Evolutionary conservation across 768 basidiomycete genomes (phyloP), one percentile per base, ranked within the genome.

Genomic region (Boletus vermiculosoides): DNA sequence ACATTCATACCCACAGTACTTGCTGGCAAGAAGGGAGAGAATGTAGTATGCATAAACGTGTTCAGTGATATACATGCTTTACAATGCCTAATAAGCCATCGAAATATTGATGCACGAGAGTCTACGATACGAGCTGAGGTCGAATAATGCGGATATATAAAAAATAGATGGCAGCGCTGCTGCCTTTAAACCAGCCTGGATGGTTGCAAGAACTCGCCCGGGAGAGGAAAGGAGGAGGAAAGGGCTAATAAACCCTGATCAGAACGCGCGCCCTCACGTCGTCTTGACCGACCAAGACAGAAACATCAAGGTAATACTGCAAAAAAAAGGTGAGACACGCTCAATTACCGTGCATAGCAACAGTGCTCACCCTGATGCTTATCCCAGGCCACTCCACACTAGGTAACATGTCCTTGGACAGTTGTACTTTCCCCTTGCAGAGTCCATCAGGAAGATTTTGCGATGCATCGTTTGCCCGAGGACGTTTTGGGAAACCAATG

Each of bases 241-340:
- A 13, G 30, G 39, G 31, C 18, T 76, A 88, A 55, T 75, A 68
- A 63, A 90, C 76, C 54, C 77, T 79, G 44, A 90, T 74, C 5
- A 86, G 87, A 55, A 89, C 73, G 31, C 85, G 79, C 31, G 82
- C 84, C 56, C 83, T 79, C 46, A 83, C 69, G 56, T 83, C 80
- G 62, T 88, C 85, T 62, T 84, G 81, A 18, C 83, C 83, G 40
- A 86, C 74, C 44, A 85, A 71, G 40, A 90, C 87, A 49, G 85
- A 85, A 33, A 87, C 77, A 55, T 89, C 86, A 54, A 90, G 73
- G 67, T 87, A 89, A 71, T 89, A 89, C 88, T 90, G 63, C 12
- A 22, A 30, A 60, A 39, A 28, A 45, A 6, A 6, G 8, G 48
- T 53, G 20, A 67, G 62, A 40, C 20, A 16, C 44, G 37, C 51